Evolutionary conservation across 2,329 filamentous ascomycete species (phyloP).

Genomic region (Botryotinia calthae): DNA sequence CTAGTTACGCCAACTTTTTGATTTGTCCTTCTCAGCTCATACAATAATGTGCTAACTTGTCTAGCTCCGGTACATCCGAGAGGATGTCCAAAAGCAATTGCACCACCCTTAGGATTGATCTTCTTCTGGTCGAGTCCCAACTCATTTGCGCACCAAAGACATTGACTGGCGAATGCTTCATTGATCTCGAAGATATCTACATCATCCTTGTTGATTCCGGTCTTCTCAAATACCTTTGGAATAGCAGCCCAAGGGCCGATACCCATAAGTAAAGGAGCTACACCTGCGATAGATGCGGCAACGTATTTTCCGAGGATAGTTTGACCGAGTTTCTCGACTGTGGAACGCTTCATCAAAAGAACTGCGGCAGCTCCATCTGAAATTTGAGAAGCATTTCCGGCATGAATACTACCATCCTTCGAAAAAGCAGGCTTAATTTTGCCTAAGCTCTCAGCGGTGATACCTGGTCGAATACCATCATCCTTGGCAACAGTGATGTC

Average conservation of each 20-base stretch:
- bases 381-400: slow-evolving; percentile 93
- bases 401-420: slow-evolving; percentile 91
- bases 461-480: slow-evolving; percentile 81
- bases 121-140: slow-evolving; percentile 79
- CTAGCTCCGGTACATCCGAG: slow-evolving; percentile 91
- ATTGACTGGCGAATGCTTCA: slow-evolving; percentile 96
- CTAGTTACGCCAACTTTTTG: slow-evolving; percentile 87
- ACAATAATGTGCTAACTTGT: slow-evolving; percentile 88
- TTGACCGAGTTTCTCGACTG: slow-evolving; percentile 84
- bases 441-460: slow-evolving; percentile 81
- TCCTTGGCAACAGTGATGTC: slow-evolving; percentile 80
- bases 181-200: slow-evolving; percentile 99
- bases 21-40: slow-evolving; percentile 80
- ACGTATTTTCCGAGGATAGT: slow-evolving; percentile 91
- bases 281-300: slow-evolving; percentile 78
- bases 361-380: slow-evolving; percentile 95
- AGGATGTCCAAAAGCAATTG: slow-evolving; percentile 94
- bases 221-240: slow-evolving; percentile 83
- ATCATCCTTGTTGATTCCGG: slow-evolving; percentile 81
- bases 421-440: slow-evolving; percentile 91
- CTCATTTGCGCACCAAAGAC: slow-evolving; percentile 88
- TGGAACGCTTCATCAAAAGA: slow-evolving; percentile 90
- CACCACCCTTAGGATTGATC: slow-evolving; percentile 96
- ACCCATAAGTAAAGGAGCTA: slow-evolving; percentile 92
- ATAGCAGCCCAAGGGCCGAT: slow-evolving; percentile 95